A percentile compares a stretch with the other conserved stretches of the same genome.
Conservation (phyloP, 345 rosid genomes). For the Litchi chinensis region DNA sequence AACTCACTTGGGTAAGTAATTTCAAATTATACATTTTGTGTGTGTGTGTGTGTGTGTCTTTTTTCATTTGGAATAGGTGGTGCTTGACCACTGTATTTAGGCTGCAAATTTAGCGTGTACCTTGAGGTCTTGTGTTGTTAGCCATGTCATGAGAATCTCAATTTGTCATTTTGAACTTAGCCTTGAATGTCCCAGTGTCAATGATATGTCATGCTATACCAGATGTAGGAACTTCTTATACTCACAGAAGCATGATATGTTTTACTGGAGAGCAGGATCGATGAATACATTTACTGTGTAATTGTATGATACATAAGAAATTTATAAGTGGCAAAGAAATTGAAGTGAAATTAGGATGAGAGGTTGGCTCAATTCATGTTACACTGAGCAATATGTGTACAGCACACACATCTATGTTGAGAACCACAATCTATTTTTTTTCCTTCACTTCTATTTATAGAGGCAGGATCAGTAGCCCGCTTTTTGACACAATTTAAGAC, state of each 20-base stretch:
- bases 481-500: too few species aligned
- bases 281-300: background rate
- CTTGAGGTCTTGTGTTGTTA: background rate
- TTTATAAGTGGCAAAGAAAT: background rate
- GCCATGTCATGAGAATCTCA: background rate
- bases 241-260: background rate
- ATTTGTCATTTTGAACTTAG: background rate
- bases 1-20: constrained; percentile 81
- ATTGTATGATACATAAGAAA: too few species aligned
- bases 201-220: background rate
- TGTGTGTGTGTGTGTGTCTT: background rate
- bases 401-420: background rate
- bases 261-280: background rate
- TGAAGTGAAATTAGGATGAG: background rate
- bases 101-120: background rate
- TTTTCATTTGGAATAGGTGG: background rate
- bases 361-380: background rate
- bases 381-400: background rate
- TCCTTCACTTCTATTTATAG: background rate
- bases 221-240: background rate
- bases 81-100: background rate
- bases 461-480: background rate
- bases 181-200: background rate
- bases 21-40: background rate
- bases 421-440: background rate